Conservation (phyloP, 2,329 filamentous ascomycete genomes). For the Fusarium metavorans region DNA sequence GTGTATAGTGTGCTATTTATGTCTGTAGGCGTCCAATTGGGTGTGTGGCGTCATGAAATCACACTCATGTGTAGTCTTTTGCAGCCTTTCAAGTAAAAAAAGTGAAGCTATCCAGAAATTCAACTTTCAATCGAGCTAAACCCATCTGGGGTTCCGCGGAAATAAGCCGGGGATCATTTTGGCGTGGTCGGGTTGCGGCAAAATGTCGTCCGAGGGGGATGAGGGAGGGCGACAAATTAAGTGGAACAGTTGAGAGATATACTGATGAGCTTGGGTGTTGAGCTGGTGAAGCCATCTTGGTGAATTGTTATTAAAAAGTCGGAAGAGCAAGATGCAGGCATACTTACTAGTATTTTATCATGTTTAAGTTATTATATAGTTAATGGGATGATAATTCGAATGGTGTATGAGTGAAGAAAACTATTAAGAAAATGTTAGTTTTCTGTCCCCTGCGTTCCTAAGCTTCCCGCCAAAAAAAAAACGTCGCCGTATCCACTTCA, state of each 20-base stretch:
- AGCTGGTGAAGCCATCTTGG: not conserved
- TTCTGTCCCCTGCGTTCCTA: constrained; percentile 20
- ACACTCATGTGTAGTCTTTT: constrained; percentile 15
- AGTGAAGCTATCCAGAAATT: constrained; percentile 42
- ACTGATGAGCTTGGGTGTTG: constrained; percentile 9
- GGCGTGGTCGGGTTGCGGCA: constrained; percentile 33
- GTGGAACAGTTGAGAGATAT: constrained; percentile 22
- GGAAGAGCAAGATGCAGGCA: no score
- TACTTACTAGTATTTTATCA: not conserved
- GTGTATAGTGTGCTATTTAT: not conserved
- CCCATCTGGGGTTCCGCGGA: constrained; percentile 7
- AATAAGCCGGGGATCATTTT: constrained; percentile 29
- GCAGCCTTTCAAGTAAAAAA: constrained; percentile 7
- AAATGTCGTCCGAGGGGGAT: constrained; percentile 30
- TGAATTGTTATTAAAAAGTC: not conserved
- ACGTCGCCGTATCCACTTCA: constrained; percentile 41
- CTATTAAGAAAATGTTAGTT: not conserved
- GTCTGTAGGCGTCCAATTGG: not conserved
- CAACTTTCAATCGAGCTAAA: constrained; percentile 17
- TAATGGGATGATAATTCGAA: not conserved
- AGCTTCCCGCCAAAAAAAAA: constrained; percentile 50
- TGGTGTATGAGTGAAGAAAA: not conserved
- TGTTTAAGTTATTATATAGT: not conserved
- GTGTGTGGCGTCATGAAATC: constrained; percentile 12
- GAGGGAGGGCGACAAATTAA: constrained; percentile 21